Conservation (phyloP, 2,329 filamentous ascomycete genomes). For the Trichoderma breve region DNA sequence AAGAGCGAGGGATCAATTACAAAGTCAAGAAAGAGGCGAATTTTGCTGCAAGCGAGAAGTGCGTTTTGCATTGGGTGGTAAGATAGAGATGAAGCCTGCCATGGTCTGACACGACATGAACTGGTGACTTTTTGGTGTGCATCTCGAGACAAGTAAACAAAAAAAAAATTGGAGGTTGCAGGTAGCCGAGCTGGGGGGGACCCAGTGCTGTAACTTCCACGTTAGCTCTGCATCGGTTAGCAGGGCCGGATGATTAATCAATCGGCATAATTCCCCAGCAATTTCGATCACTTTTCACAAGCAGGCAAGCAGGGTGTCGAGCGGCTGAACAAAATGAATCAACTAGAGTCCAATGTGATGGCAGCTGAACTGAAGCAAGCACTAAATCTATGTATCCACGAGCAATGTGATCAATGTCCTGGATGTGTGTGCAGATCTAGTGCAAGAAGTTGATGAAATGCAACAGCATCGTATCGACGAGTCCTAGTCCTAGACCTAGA, state of each 20-base stretch:
- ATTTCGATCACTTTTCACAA: not conserved
- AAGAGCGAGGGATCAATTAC: not conserved
- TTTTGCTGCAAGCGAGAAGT: not conserved
- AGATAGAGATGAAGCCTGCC: not conserved
- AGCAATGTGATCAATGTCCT: not conserved
- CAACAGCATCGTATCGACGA: not conserved
- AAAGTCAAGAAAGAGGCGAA: not conserved
- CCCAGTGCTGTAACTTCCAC: no score
- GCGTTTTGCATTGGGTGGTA: not conserved
- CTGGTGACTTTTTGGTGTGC: not conserved
- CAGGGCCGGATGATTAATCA: slow-evolving; percentile 1
- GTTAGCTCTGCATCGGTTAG: not conserved
- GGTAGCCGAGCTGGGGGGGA: not conserved
- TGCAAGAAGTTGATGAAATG: not conserved
- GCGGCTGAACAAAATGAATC: not conserved
- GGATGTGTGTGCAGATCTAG: not conserved
- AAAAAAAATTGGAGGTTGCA: not conserved
- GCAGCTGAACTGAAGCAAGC: not conserved
- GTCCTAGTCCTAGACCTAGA: no score
- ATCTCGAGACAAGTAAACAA: not conserved
- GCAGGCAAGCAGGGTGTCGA: not conserved
- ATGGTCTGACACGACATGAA: not conserved
- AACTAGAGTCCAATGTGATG: not conserved
- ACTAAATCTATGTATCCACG: not conserved
- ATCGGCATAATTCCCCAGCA: not conserved